These are phyloP conservation scores for Bipolaris cookei DNA, from an alignment of 2,329 filamentous ascomycete genomes.

Conservation along the genomic window DNA sequence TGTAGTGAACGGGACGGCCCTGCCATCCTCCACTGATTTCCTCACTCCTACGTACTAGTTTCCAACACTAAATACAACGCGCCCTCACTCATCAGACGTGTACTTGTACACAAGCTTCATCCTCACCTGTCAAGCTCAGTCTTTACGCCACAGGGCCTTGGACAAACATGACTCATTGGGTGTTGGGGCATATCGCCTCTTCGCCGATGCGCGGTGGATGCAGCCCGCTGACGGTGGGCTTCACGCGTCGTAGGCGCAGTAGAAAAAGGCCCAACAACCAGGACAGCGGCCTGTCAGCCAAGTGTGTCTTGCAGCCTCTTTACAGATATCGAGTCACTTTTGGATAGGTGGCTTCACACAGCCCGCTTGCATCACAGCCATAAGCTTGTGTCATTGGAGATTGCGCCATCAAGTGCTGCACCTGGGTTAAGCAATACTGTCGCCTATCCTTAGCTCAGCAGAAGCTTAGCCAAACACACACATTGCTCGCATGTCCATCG, in stretches of 20 bases:
- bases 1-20: background rate
- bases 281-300: slow-evolving; percentile 17
- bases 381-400: slow-evolving; percentile 26
- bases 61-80: background rate
- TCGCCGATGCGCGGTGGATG: background rate
- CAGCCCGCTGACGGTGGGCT: background rate
- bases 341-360: slow-evolving; percentile 20
- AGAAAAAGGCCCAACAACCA: slow-evolving; percentile 6
- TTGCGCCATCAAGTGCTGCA: slow-evolving; percentile 17
- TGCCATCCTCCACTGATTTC: background rate
- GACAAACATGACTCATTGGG: background rate
- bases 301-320: slow-evolving; percentile 16
- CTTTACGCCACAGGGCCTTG: background rate
- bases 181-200: background rate
- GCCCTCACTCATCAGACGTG: background rate
- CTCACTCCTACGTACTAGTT: background rate
- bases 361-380: slow-evolving; percentile 30
- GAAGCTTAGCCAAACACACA: slow-evolving; percentile 21
- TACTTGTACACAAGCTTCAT: slow-evolving; percentile 1
- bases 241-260: background rate
- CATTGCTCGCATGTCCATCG: slow-evolving; percentile 11
- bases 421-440: slow-evolving; percentile 24
- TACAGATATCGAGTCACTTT: slow-evolving; percentile 8
- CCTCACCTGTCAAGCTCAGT: background rate
- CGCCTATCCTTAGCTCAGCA: slow-evolving; percentile 13